Evolutionary conservation across 768 basidiomycete genomes (phyloP), one percentile per base, ranked within the genome.

Genomic region (Lactarius sanguifluus): DNA sequence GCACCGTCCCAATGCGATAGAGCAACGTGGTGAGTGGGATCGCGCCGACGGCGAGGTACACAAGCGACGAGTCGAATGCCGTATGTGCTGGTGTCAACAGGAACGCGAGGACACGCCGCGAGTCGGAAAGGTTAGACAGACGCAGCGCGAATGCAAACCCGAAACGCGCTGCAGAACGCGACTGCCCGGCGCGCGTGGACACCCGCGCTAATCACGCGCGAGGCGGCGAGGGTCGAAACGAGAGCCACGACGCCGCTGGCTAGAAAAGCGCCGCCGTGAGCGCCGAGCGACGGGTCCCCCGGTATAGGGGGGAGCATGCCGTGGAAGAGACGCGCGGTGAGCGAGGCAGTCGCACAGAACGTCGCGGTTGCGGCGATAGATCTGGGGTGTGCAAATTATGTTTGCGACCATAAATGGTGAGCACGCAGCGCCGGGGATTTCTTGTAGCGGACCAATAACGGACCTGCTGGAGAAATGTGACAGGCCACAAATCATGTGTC

Each of bases 401-500:
- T 47, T 58, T 58, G 57, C 28, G 41, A 56, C 55, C 65, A 34
- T 62, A 66, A 68, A 34, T 34, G 57, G 52, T 47, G 18, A n/a
- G 28, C 55, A 23, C 18, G 15, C 32, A 32, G 25, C 16, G 7
- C 43, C 23, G 20, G 7, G 5, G 52, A 41, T n/a, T 28, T 3
- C n/a, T 34, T 10, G 25, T 5, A 40, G 59, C 78, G 56, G 71
- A 84, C 86, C 86, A 80, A 60, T 5, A 40, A 62, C 78, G 57
- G 71, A 85, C 86, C 86, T 80, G 60, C 74, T 40, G 50, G 86
- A 87, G 65, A 86, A 77, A 34, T 83, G 81, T 45, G 86, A 83
- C 50, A 87, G 61, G 36, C 87, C 87, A 65, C 80, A 80, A 62
- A 88, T 78, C 86, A 88, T 87, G 76, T 88, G 87, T 56, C 86